A percentile compares a stretch with the other conserved stretches of the same genome.
Evolutionary conservation across 1,139 yeast genomes (phyloP).

Genomic region (Candida tetrigidarum): DNA sequence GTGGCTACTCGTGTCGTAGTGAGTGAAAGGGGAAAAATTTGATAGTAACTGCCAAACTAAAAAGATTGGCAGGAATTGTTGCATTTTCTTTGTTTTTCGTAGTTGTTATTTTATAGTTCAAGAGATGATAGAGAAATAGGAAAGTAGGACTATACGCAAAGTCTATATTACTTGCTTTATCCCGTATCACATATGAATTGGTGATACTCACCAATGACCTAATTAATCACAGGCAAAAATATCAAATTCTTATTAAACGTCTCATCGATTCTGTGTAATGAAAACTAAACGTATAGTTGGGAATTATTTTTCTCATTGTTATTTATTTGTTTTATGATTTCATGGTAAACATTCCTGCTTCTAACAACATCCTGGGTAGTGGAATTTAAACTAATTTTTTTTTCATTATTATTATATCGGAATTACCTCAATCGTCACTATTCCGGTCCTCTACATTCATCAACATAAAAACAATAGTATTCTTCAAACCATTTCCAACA

Average conservation of each 20-base stretch:
- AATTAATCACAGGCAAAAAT: background rate
- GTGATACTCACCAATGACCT: background rate
- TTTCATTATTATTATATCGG: no score
- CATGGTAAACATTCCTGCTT: background rate
- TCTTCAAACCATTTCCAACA: no score
- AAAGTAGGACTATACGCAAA: no score
- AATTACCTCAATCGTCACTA: no score
- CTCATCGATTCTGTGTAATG: background rate
- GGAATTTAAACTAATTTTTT: background rate
- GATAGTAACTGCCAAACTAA: background rate
- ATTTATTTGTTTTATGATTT: no score
- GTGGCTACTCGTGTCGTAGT: background rate
- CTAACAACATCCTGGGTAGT: background rate
- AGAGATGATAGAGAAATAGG: no score
- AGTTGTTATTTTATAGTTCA: no score
- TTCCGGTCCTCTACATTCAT: no score
- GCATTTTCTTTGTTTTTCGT: background rate
- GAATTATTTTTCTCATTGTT: no score
- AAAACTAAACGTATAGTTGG: no score
- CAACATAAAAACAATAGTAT: no score
- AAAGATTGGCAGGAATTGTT: background rate
- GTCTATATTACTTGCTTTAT: no score
- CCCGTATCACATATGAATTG: background rate
- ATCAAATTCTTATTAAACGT: background rate
- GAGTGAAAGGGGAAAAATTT: background rate